These are phyloP conservation scores for Corniculantispora saksenae DNA, from an alignment of 2,329 filamentous ascomycete genomes.

Conservation along the genomic window DNA sequence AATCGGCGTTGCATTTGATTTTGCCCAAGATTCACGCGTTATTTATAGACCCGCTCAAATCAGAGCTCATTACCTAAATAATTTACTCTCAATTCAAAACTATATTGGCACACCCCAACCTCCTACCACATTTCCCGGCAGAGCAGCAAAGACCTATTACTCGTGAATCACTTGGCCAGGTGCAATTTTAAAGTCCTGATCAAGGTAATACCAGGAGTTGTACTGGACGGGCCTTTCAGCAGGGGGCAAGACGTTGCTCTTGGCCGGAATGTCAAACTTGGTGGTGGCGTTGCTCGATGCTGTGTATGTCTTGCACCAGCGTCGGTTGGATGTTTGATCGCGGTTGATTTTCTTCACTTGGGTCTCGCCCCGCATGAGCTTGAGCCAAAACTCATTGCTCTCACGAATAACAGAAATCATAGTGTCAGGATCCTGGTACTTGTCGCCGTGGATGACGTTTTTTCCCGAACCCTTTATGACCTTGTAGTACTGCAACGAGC, in stretches of 20 bases:
- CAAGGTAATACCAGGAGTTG: slow-evolving; percentile 40
- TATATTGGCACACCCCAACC: too few species aligned
- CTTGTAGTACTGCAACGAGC: slow-evolving; percentile 39
- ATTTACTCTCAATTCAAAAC: too few species aligned
- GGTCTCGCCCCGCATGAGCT: slow-evolving; percentile 40
- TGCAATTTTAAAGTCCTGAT: slow-evolving; percentile 33
- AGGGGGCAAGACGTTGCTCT: slow-evolving; percentile 32
- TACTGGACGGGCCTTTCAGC: slow-evolving; percentile 35
- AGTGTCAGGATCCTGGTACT: slow-evolving; percentile 38
- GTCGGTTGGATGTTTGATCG: slow-evolving; percentile 40
- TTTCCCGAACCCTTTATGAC: slow-evolving; percentile 37
- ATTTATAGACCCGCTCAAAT: background rate
- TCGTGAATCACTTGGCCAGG: slow-evolving; percentile 18
- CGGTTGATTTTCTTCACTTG: slow-evolving; percentile 40
- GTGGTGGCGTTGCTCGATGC: slow-evolving; percentile 33
- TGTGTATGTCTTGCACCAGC: slow-evolving; percentile 35
- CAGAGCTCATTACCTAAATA: background rate
- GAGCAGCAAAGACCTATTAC: background rate
- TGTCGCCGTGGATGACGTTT: slow-evolving; percentile 38
- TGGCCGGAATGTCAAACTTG: slow-evolving; percentile 33
- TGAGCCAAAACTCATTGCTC: slow-evolving; percentile 41
- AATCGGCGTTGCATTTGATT: background rate
- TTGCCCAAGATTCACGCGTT: background rate
- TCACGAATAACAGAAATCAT: slow-evolving; percentile 34
- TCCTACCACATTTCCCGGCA: too few species aligned